Percentiles rank a stretch among this genome's conserved stretches.
Conservation (phyloP, 1,139 yeast species). For the Debaryomyces coudertii region DNA sequence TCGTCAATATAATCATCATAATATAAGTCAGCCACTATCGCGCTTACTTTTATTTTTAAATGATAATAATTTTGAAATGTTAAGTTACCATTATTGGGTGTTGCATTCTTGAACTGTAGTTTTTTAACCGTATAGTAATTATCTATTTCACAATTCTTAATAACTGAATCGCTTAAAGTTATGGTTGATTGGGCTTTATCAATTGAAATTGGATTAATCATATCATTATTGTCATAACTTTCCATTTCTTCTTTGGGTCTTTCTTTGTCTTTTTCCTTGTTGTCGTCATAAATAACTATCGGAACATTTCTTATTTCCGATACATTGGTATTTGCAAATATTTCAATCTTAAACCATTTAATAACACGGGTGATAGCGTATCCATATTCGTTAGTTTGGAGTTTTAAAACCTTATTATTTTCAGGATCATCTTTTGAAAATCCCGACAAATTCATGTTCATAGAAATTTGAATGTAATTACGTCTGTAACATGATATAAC, state of each 20-base stretch:
- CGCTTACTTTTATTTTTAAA: slow-evolving; percentile 48
- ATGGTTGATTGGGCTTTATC: slow-evolving; percentile 32
- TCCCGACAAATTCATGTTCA: slow-evolving; percentile 41
- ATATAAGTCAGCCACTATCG: slow-evolving; percentile 48
- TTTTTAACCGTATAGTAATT: slow-evolving; percentile 41
- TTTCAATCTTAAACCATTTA: slow-evolving; percentile 45
- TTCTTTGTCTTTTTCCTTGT: slow-evolving; percentile 28
- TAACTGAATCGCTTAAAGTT: slow-evolving; percentile 30
- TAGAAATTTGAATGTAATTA: slow-evolving; percentile 44
- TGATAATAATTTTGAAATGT: slow-evolving; percentile 60
- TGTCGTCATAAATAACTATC: slow-evolving; percentile 32
- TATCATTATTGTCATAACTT: slow-evolving; percentile 23
- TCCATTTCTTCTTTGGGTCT: slow-evolving; percentile 15
- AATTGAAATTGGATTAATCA: slow-evolving; percentile 25
- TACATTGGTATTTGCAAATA: slow-evolving; percentile 40
- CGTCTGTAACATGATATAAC: slow-evolving; percentile 52
- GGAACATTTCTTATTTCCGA: slow-evolving; percentile 35
- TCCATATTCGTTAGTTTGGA: slow-evolving; percentile 41
- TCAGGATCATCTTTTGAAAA: slow-evolving; percentile 20
- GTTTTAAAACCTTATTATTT: slow-evolving; percentile 32
- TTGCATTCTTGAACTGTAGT: slow-evolving; percentile 63
- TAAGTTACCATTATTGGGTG: slow-evolving; percentile 65
- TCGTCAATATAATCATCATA: slow-evolving; percentile 46
- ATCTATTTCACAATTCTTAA: slow-evolving; percentile 30
- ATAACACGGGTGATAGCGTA: slow-evolving; percentile 40